phyloP scores from a whole-genome alignment of 495 filamentous ascomycete species.

The Bombardia bombarda region DNA sequence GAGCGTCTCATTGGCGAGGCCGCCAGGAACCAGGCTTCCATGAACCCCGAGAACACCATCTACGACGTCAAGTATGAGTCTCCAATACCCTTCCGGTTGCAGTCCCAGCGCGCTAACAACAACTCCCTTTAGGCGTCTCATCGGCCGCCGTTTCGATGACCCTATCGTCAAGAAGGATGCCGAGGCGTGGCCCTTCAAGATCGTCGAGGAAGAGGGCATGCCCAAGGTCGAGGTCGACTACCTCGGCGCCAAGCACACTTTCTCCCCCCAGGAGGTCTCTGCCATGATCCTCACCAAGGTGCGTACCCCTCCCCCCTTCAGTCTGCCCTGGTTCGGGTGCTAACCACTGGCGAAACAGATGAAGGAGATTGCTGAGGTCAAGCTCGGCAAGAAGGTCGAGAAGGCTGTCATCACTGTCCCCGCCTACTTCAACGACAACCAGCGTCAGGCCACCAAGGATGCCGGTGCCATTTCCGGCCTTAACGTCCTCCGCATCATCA shows the following conservation, averaged over 20 bases:
- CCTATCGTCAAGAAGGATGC: conserved; percentile 96
- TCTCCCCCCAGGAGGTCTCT: conserved; percentile 97
- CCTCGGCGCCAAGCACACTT: conserved; percentile 85
- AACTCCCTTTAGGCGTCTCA: conserved; percentile 59
- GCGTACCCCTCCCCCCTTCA: conserved; percentile 16
- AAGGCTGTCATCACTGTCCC: conserved; percentile 98
- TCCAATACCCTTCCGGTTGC: not conserved
- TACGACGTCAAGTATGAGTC: conserved; percentile 80
- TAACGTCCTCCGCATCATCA: conserved; percentile 99
- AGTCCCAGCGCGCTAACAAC: conserved; percentile 16
- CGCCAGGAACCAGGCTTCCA: conserved; percentile 99
- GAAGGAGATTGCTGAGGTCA: conserved; percentile 95
- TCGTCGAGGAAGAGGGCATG: conserved; percentile 80
- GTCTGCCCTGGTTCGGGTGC: not conserved
- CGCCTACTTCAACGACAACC: conserved; percentile 99
- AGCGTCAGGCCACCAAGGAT: conserved; percentile 98
- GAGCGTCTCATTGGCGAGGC: conserved; percentile 98
- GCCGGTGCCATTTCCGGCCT: conserved; percentile 94
- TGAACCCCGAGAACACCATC: conserved; percentile 96
- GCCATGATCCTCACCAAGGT: conserved; percentile 92
- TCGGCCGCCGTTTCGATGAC: conserved; percentile 90
- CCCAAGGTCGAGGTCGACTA: conserved; percentile 94
- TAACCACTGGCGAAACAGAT: conserved; percentile 47
- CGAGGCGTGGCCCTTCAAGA: conserved; percentile 98
- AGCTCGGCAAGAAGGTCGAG: conserved; percentile 93